Base-by-base conservation (phyloP, 306 rosid species). In the Cucumis cinereus region DNA sequence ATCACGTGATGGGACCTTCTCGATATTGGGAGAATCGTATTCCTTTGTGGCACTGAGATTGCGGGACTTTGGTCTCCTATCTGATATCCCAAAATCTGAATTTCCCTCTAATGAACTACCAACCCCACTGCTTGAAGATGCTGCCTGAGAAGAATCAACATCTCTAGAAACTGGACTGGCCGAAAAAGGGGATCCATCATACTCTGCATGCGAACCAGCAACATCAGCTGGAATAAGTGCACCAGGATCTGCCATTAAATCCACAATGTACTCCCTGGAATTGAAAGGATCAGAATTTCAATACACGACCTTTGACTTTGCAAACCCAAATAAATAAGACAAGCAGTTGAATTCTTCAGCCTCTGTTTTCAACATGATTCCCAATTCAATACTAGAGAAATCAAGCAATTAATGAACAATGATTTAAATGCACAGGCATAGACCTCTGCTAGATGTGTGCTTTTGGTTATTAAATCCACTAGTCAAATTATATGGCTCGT, bases 191-290 rank as follows among this genome's bases (percentile, higher is more conserved):
- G 97, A 78, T 68, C 85, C 96, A 22, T 85, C 94, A 79, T 81
- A 90, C 62, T 77, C 95, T 12, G 88, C 74, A 77, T 83, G 95
- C 15, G 90, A 88, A 64, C 90, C 90, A 75, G 86, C 88, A 72
- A 82, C 87, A 81, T 94, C 95, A 59, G 93, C 79, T 73, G 99
- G 99, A 88, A 94, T 92, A 73, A 94, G 99, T 28, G 97, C 88
- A 74, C 99, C 99, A 7, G 99, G 99, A 84, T 88, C 97, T 69
- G 97, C 96, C 97, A 94, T 92, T 68, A 94, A 89, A 86, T 94
- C 99, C 79, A 94, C 90, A 78, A 94, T 89, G 86, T 88, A 92
- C 90, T 94, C 99, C 96, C 99, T 94, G 91, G 87, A 92, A 94
- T 79, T 81, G 76, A 84, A 16, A 80, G 60, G 76, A 49, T 71